A percentile compares a stretch with the other conserved stretches of the same genome.
phyloP scores from a whole-genome alignment of 2,329 filamentous ascomycete genomes.

The Aspergillus japonicus region DNA sequence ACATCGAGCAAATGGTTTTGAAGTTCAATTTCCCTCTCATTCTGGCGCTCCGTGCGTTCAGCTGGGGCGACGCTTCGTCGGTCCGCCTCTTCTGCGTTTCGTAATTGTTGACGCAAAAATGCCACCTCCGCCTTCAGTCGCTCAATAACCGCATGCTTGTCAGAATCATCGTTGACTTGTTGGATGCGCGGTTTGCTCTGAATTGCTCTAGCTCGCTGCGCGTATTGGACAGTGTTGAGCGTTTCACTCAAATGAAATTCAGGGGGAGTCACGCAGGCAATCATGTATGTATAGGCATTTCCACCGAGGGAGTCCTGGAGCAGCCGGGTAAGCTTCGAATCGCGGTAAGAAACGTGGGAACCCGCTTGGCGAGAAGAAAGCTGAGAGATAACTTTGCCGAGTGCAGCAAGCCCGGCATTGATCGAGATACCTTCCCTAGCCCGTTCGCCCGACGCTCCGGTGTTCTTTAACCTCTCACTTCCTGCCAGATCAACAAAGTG shows the following conservation, averaged over 20 bases:
- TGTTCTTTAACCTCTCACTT: slow-evolving; percentile 96
- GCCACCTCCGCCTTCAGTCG: slow-evolving; percentile 89
- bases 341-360: slow-evolving; percentile 93
- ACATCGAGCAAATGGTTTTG: slow-evolving; percentile 90
- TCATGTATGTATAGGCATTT: slow-evolving; percentile 99
- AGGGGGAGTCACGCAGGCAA: slow-evolving; percentile 93
- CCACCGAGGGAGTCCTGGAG: slow-evolving; percentile 95
- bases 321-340: slow-evolving; percentile 92
- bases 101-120: slow-evolving; percentile 90
- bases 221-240: slow-evolving; percentile 95
- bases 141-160: slow-evolving; percentile 92
- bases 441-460: slow-evolving; percentile 87
- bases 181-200: slow-evolving; percentile 98
- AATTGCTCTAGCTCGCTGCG: slow-evolving; percentile 90
- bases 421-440: slow-evolving; percentile 97
- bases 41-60: slow-evolving; percentile 74
- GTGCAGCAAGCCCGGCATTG: slow-evolving; percentile 88
- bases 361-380: slow-evolving; percentile 84
- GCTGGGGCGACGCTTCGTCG: slow-evolving; percentile 56
- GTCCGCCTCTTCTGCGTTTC: slow-evolving; percentile 71
- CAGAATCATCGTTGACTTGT: slow-evolving; percentile 79
- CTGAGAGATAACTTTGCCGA: slow-evolving; percentile 98
- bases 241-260: slow-evolving; percentile 98
- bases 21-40: slow-evolving; percentile 81
- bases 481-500: slow-evolving; percentile 98